These are phyloP conservation scores for Backusella circina DNA, from an alignment of 192 early-diverging fungal species.

Conservation along the genomic window DNA sequence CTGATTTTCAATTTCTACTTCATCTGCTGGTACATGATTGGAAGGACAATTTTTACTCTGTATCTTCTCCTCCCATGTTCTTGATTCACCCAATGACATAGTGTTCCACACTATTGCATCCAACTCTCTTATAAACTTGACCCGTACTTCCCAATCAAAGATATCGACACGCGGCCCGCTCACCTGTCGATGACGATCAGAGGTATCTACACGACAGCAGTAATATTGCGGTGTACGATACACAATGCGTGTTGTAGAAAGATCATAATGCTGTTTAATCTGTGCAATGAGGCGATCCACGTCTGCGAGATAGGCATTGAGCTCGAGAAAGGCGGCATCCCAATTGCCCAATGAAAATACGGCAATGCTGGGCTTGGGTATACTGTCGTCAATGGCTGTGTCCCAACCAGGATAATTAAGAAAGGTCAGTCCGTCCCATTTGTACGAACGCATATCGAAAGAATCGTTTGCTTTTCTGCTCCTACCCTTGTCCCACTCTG, in stretches of 20 bases:
- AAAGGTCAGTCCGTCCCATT: conserved; percentile 46
- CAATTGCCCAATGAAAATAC: conserved; percentile 50
- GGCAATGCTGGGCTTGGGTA: conserved; percentile 13
- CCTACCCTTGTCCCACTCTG: neutral
- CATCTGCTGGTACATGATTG: conserved; percentile 48
- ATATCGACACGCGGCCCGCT: conserved; percentile 26
- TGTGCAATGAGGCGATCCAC: conserved; percentile 21
- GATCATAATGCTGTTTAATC: conserved; percentile 31
- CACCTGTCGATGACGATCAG: conserved; percentile 20
- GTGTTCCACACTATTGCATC: conserved; percentile 41
- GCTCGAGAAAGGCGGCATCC: conserved; percentile 43
- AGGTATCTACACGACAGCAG: conserved; percentile 44
- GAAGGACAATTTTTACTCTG: conserved; percentile 30
- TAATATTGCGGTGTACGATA: conserved; percentile 50
- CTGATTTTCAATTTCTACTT: conserved; percentile 50
- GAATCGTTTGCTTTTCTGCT: neutral
- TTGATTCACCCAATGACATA: conserved; percentile 30
- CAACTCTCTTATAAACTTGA: conserved; percentile 24
- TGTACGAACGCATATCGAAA: conserved; percentile 28
- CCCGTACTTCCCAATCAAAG: conserved; percentile 23
- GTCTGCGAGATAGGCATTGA: conserved; percentile 23
- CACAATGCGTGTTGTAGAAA: conserved; percentile 18
- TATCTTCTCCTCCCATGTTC: conserved; percentile 27
- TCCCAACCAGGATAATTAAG: conserved; percentile 38
- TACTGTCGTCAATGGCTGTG: conserved; percentile 10